Percentiles rank a stretch among this genome's conserved stretches.
Conservation (phyloP, 192 early-diverging fungal species). For the Entomortierella beljakovae region DNA sequence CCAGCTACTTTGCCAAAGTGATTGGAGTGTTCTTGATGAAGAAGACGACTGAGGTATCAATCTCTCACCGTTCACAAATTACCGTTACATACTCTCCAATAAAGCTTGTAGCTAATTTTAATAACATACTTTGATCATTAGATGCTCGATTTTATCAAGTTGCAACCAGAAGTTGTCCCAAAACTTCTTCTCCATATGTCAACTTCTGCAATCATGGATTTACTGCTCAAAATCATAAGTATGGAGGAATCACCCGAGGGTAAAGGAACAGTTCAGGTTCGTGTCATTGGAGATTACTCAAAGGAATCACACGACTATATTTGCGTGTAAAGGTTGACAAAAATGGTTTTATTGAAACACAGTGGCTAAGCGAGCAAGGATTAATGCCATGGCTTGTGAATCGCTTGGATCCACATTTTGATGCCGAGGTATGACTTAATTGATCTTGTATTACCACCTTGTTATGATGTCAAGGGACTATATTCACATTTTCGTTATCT, state of each 20-base stretch:
- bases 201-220: slow-evolving; percentile 89
- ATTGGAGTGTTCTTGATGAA: slow-evolving; percentile 89
- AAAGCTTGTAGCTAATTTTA: neutral
- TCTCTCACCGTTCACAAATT: neutral
- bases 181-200: slow-evolving; percentile 88
- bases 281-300: neutral
- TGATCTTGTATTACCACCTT: neutral
- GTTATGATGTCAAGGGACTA: neutral
- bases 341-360: neutral
- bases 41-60: slow-evolving; percentile 83
- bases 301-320: neutral
- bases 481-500: neutral
- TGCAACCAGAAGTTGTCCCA: slow-evolving; percentile 77
- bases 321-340: neutral
- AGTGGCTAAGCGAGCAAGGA: slow-evolving; percentile 90
- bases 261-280: slow-evolving; percentile 84
- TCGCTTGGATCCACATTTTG: slow-evolving; percentile 81
- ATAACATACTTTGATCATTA: slow-evolving; percentile 27
- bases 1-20: slow-evolving; percentile 93
- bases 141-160: slow-evolving; percentile 89
- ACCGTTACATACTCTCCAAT: neutral
- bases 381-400: slow-evolving; percentile 84
- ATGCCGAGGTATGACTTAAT: slow-evolving; percentile 72
- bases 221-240: slow-evolving; percentile 93
- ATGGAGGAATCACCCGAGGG: slow-evolving; percentile 91